Conservation (phyloP, 2,329 filamentous ascomycete species). For the Alternaria alternata region DNA sequence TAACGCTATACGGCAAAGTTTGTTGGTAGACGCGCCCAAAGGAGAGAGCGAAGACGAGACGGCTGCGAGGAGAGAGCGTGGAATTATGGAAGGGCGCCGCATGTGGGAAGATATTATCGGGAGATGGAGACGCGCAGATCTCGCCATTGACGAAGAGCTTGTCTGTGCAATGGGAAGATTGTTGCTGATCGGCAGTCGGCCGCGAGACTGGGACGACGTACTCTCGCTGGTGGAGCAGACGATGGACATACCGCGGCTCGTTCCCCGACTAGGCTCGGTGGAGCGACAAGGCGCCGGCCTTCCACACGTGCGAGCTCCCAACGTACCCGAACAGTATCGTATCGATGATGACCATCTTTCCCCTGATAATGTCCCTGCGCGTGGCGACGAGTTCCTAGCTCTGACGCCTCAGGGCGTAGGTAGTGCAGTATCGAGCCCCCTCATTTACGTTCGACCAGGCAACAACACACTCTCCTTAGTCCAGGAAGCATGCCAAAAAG, state of each 20-base stretch:
- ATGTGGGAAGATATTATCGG: conserved; percentile 82
- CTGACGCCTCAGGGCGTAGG: conserved; percentile 28
- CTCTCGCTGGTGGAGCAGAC: conserved; percentile 81
- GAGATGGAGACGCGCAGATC: conserved; percentile 75
- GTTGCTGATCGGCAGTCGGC: conserved; percentile 69
- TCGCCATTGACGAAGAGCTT: conserved; percentile 79
- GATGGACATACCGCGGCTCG: conserved; percentile 73
- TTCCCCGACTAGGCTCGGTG: conserved; percentile 48
- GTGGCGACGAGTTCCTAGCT: conserved; percentile 46
- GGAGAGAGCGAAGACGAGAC: conserved; percentile 40
- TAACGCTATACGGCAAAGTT: conserved; percentile 68
- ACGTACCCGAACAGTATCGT: conserved; percentile 35
- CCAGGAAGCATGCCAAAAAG: conserved; percentile 68
- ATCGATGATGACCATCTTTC: conserved; percentile 41
- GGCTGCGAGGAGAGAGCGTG: conserved; percentile 48
- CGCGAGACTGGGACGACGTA: conserved; percentile 73
- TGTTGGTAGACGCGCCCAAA: conserved; percentile 35
- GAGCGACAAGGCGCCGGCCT: conserved; percentile 37
- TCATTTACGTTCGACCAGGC: conserved; percentile 57
- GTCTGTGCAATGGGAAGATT: conserved; percentile 83
- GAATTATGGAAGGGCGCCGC: conserved; percentile 71
- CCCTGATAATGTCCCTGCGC: conserved; percentile 26
- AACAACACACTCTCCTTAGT: conserved; percentile 72
- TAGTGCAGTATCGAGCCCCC: conserved; percentile 39
- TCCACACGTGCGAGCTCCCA: conserved; percentile 48